Base-by-base conservation (phyloP, 345 rosid species). In the Gossypium sturtianum region DNA sequence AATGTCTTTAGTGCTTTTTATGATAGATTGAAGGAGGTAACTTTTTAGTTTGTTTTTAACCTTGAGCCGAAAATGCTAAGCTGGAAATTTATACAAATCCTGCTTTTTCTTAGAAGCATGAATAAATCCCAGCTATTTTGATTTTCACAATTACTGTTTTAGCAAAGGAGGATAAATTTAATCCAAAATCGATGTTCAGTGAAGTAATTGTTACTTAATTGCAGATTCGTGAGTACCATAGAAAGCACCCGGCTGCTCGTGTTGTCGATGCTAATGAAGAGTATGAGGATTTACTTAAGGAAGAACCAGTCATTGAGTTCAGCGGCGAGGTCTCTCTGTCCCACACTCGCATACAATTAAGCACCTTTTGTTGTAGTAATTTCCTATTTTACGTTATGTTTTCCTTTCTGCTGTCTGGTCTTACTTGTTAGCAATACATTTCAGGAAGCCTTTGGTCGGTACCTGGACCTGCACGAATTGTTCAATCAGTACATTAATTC, bases 1-100 rank as follows among this genome's bases (percentile, higher is more conserved):
- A 93, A 90, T 63, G 93, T 89, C 38, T 93, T 84, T 52, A 90
- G 93, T 76, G 93, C 91, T 0, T 96, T 93, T 75, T 93, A 96
- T 75, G 98, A 96, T 82, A 88, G 97, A 71, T 75, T 96, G 76
- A 96, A 91, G 77, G 99, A 96, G 97, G 98, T 96, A 75, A 68
- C 20, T 5, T 54, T 47, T 75, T 51, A 64, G 3, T 57, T 45
- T 17, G 16, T 47, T 59, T 49, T 12, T 8, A 45, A 72, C 53
- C 23, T 20, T 56, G 34, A 67, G 41, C 20, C 3, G 38, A 11
- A 19, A n/a, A 12, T 54, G 64, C 23, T 72, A 38, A 16, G 44
- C 41, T 3, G 23, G 6, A 43, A 4, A 23, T 44, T 54, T 43
- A n/a, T 11, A 45, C 20, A 19, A 34, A 22, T 17, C 43, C 27